Base-by-base conservation (phyloP, 179 eudicot genomes). In the Drosera spatulata region DNA sequence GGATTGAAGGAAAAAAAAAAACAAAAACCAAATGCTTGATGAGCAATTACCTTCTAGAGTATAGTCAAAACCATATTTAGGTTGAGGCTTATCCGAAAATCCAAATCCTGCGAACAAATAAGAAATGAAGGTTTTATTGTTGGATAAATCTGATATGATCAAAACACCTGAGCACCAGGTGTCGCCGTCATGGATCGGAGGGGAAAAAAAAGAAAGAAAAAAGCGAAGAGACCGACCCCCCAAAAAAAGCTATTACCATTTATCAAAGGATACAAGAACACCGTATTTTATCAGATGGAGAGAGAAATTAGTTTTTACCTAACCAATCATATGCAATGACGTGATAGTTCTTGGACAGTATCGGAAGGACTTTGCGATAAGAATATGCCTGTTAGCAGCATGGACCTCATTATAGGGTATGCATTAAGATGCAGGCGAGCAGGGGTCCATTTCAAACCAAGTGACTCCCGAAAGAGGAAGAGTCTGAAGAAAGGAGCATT, bases 241-340 rank as follows among this genome's bases (percentile, higher is more conserved):
- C n/a, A n/a, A n/a, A n/a, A n/a, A n/a, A n/a, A n/a, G n/a, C n/a
- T n/a, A n/a, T n/a, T n/a, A n/a, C n/a, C n/a, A n/a, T n/a, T n/a
- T n/a, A n/a, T n/a, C n/a, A n/a, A n/a, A n/a, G n/a, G n/a, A n/a
- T n/a, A n/a, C n/a, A n/a, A n/a, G n/a, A n/a, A n/a, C n/a, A n/a
- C n/a, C n/a, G n/a, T n/a, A n/a, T n/a, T n/a, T n/a, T n/a, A n/a
- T n/a, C n/a, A n/a, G n/a, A n/a, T n/a, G n/a, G n/a, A n/a, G n/a
- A n/a, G n/a, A n/a, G n/a, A n/a, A n/a, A n/a, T n/a, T n/a, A 54
- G 61, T 62, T 40, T 61, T 77, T 75, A 94, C 99, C 99, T 69
- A 94, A 72, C 99, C 99, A 94, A 76, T 94, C 99, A 75, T 90
- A 87, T 71, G 94, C 85, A 65, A 90, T 73, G 67, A 86, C 95